Evolutionary conservation across 306 rosid genomes (phyloP).

Genomic region (Trifolium dubium): DNA sequence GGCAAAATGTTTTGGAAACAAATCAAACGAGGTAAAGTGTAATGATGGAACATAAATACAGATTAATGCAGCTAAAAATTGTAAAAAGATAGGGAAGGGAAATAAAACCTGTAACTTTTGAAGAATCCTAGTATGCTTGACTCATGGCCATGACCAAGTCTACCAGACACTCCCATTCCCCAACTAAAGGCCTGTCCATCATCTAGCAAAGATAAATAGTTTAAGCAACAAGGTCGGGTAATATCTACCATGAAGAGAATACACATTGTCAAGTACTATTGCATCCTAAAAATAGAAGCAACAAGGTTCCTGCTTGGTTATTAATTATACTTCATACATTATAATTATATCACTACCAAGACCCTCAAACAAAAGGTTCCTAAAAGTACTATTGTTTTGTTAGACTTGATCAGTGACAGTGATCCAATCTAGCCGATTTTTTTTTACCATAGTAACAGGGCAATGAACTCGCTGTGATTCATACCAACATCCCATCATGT

Average conservation of each 20-base stretch:
- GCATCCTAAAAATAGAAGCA: constrained; percentile 7
- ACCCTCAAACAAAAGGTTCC: background rate
- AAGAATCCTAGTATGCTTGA: constrained; percentile 71
- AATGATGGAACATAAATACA: background rate
- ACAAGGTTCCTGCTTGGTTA: constrained; percentile 5
- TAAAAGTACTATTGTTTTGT: background rate
- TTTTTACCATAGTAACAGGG: constrained; percentile 2
- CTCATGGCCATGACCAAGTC: constrained; percentile 89
- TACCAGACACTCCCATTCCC: constrained; percentile 91
- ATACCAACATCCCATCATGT: background rate
- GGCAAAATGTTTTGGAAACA: background rate
- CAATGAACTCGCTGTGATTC: background rate
- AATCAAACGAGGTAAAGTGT: constrained; percentile 11
- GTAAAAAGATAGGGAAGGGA: background rate
- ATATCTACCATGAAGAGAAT: constrained; percentile 22
- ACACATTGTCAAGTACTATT: constrained; percentile 5
- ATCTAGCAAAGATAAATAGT: constrained; percentile 56
- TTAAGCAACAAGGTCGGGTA: background rate
- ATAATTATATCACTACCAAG: background rate
- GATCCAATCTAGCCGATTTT: background rate
- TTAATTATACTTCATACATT: background rate
- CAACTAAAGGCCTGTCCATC: constrained; percentile 86
- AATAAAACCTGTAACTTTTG: constrained; percentile 70
- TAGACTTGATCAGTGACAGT: background rate
- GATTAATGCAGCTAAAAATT: constrained; percentile 9